Evolutionary conservation across 164 flowering plant genomes (phyloP).

Genomic region (Aristolochia contorta): DNA sequence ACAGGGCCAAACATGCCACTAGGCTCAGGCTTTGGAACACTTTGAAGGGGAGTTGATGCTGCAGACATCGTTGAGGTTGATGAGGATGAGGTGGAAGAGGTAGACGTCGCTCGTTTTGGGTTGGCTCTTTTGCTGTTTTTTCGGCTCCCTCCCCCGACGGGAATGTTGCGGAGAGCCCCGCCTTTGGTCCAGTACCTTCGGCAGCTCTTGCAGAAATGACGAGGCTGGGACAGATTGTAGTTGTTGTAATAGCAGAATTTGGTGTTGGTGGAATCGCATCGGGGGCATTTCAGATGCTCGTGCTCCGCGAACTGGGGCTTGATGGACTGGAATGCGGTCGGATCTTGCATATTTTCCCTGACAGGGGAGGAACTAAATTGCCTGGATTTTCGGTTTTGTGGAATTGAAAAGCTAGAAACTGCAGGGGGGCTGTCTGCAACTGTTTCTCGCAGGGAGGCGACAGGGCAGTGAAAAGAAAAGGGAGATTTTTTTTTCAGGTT

Average conservation of each 20-base stretch:
- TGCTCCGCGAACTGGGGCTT: constrained; percentile 46
- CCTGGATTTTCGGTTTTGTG: not conserved
- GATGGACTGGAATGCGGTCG: constrained; percentile 29
- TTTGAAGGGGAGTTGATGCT: not conserved
- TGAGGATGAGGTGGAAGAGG: constrained; percentile 6
- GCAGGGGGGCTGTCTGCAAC: too few species aligned
- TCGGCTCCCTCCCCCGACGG: constrained; percentile 68
- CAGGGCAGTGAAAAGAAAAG: too few species aligned
- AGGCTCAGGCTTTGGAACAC: constrained; percentile 9
- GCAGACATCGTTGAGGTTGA: not conserved
- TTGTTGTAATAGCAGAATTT: constrained; percentile 48
- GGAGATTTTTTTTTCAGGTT: too few species aligned
- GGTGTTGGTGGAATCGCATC: constrained; percentile 75
- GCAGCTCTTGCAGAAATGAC: constrained; percentile 32
- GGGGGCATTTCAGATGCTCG: constrained; percentile 71
- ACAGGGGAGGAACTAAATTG: not conserved
- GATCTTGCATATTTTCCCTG: constrained; percentile 46
- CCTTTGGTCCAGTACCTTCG: constrained; percentile 32
- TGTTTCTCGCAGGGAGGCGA: too few species aligned
- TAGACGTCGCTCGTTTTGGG: constrained; percentile 13
- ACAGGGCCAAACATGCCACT: not conserved
- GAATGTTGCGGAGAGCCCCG: constrained; percentile 62
- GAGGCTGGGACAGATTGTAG: constrained; percentile 33
- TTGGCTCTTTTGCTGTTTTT: constrained; percentile 23
- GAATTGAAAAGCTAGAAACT: not conserved